phyloP scores from a whole-genome alignment of 2,329 filamentous ascomycete genomes.

The Fusarium sublunatum region DNA sequence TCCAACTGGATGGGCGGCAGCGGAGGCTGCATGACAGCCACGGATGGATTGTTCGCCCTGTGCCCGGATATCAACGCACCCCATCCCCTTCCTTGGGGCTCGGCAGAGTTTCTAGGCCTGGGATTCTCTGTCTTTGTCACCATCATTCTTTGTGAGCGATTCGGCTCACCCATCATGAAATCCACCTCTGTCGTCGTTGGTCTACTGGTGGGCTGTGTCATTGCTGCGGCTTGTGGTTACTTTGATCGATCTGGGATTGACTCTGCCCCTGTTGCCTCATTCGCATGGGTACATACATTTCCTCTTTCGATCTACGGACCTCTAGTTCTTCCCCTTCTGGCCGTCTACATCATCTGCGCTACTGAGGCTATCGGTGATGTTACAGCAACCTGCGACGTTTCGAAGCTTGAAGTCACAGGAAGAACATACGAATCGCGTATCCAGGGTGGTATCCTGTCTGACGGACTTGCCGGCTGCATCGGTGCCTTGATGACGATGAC shows the following conservation, averaged over 20 bases:
- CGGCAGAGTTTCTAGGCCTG: conserved; percentile 79
- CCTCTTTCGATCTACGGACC: conserved; percentile 77
- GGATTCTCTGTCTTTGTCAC: conserved; percentile 84
- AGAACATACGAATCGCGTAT: conserved; percentile 78
- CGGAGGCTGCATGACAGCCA: conserved; percentile 64
- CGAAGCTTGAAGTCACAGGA: conserved; percentile 78
- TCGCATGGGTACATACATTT: conserved; percentile 85
- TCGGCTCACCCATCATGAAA: conserved; percentile 87
- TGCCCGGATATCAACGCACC: conserved; percentile 77
- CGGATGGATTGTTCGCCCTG: conserved; percentile 68
- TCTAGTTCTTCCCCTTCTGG: conserved; percentile 76
- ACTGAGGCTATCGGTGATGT: conserved; percentile 86
- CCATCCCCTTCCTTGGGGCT: conserved; percentile 80
- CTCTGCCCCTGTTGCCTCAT: conserved; percentile 75
- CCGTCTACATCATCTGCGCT: conserved; percentile 77
- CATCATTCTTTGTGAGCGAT: conserved; percentile 83
- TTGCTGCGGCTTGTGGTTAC: conserved; percentile 81
- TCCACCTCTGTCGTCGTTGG: conserved; percentile 81
- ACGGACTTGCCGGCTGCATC: conserved; percentile 79
- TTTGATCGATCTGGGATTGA: conserved; percentile 80
- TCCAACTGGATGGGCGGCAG: conserved; percentile 82
- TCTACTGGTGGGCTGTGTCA: conserved; percentile 79
- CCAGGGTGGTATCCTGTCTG: conserved; percentile 81
- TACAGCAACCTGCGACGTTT: conserved; percentile 84
- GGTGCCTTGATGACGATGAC: conserved; percentile 83